Conservation (phyloP, 371 early-diverging fungal genomes). For the Circinella umbellata region DNA sequence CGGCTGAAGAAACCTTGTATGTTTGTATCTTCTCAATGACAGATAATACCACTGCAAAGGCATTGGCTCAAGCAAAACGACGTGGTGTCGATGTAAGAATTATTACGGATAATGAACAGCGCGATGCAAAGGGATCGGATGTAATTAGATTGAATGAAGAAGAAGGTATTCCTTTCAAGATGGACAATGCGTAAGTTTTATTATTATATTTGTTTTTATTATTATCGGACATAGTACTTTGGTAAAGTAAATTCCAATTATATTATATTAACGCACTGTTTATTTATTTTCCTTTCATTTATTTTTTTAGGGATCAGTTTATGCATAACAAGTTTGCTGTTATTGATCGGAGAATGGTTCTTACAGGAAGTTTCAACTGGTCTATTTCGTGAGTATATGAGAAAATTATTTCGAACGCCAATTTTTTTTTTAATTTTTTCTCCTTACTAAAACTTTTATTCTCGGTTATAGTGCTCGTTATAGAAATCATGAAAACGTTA, state of each 20-base stretch:
- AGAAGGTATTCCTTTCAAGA: slow-evolving; percentile 49
- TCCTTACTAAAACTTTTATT: slow-evolving; percentile 23
- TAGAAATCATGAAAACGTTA: slow-evolving; percentile 62
- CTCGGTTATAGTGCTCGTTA: slow-evolving; percentile 50
- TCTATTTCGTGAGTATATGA: slow-evolving; percentile 42
- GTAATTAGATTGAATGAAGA: slow-evolving; percentile 48
- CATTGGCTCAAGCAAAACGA: slow-evolving; percentile 50
- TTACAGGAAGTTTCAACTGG: slow-evolving; percentile 60
- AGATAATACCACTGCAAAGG: slow-evolving; percentile 59
- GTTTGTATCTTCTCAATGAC: slow-evolving; percentile 65
- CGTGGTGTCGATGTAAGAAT: slow-evolving; percentile 64
- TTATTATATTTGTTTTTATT: background rate
- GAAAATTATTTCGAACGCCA: background rate
- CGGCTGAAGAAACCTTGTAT: slow-evolving; percentile 53
- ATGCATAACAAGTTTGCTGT: slow-evolving; percentile 77
- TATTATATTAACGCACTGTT: no score
- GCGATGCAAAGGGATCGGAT: slow-evolving; percentile 57
- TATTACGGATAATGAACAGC: slow-evolving; percentile 70
- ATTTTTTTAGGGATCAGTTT: slow-evolving; percentile 40
- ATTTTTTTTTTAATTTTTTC: background rate
- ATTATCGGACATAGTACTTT: background rate
- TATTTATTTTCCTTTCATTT: background rate
- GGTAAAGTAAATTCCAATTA: background rate
- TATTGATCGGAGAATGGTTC: slow-evolving; percentile 51
- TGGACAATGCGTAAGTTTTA: slow-evolving; percentile 36